Base-by-base conservation (phyloP, 2,329 filamentous ascomycete species). In the Sporothrix dimorphospora region DNA sequence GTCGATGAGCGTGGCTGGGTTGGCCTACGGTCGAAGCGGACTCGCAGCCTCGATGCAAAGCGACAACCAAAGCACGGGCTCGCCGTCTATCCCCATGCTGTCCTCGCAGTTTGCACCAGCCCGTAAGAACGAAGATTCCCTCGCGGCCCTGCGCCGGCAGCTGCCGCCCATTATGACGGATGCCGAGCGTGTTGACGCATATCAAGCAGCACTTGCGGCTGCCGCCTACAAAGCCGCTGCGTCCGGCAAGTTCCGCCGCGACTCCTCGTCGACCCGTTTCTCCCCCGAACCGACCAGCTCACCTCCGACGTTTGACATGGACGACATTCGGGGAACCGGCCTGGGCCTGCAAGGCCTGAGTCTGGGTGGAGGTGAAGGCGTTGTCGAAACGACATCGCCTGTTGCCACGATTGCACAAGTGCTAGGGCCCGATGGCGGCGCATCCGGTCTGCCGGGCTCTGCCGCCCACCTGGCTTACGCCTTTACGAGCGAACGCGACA, bases 161-260 rank as follows among this genome's bases (percentile, higher is more conserved):
- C 69, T 72, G 24, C 73, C 72, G 21, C 70, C 72, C 0, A 73
- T 74, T 21, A 16, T 75, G 65, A 74, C 75, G 0, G 75, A 74
- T 7, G 73, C 74, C 14, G 75, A 76, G 21, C 75, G 75, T 3
- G 74, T 76, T 4, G 81, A 83, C 72, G 89, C 89, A 55, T 95
- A 98, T 77, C 94, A 97, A 78, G 91, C 91, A 69, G 94, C 94
- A 0, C 85, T 98, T 4, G 94, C 93, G 1, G 91, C 92, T 63
- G 95, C 94, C 7, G 92, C 94, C 11, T 90, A 91, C 74, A 87
- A 91, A 78, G 94, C 94, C 6, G 91, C 90, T 27, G 89, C 89
- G 0, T 91, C 90, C 49, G 93, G 93, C 2, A 91, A 92, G 72
- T 95, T 97, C 76, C 84, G 88, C 19, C 87, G 93, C 16, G 86